Percentiles rank a stretch among this genome's conserved stretches.
These are phyloP conservation scores for Dothistroma septosporum DNA, from an alignment of 2,329 filamentous ascomycete species.

Conservation along the genomic window DNA sequence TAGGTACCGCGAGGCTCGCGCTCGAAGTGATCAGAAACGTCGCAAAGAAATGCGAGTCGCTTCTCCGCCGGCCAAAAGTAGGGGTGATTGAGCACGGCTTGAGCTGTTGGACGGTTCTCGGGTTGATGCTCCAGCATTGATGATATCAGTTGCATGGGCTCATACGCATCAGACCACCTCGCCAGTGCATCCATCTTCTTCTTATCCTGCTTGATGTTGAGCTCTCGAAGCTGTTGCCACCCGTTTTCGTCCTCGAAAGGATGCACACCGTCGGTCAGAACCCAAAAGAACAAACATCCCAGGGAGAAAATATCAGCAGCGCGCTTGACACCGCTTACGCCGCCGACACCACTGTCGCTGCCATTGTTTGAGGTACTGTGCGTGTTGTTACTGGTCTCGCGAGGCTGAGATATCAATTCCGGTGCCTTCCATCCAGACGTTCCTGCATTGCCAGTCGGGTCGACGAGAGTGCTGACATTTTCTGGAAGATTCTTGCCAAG, in stretches of 20 bases:
- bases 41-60: conserved; percentile 85
- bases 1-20: conserved; percentile 70
- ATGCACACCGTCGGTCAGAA: conserved; percentile 87
- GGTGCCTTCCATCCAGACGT: conserved; percentile 96
- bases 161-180: conserved; percentile 71
- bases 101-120: conserved; percentile 64
- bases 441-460: conserved; percentile 89
- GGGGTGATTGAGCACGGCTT: conserved; percentile 81
- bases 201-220: conserved; percentile 91
- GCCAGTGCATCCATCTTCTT: conserved; percentile 54
- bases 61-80: conserved; percentile 96
- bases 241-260: conserved; percentile 92
- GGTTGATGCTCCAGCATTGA: conserved; percentile 71
- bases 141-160: conserved; percentile 80
- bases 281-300: conserved; percentile 97
- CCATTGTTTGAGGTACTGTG: conserved; percentile 46
- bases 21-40: conserved; percentile 94
- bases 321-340: conserved; percentile 73
- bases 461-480: conserved; percentile 88
- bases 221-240: conserved; percentile 78
- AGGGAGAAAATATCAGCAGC: conserved; percentile 97
- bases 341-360: conserved; percentile 52
- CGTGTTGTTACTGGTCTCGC: conserved; percentile 43
- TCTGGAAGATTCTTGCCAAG: conserved; percentile 96
- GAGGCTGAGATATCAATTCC: conserved; percentile 69